Conservation (phyloP, 129 eudicot genomes). For the Daucus carota region DH1_v3.0 NC_030384.2:38264501-38265000, state of each 20-base stretch:
- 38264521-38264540: neutral
- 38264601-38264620: neutral
- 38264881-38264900: conserved; percentile 58
- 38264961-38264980: conserved; percentile 77
- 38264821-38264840: neutral
- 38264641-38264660: neutral
- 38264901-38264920: conserved; percentile 73
- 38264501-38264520: neutral
- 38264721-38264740: conserved; percentile 66
- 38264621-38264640: neutral
- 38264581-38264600: neutral
- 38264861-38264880: conserved; percentile 6
- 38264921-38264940: conserved; percentile 80
- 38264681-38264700: conserved; percentile 80
- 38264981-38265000: conserved; percentile 60
- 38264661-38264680: conserved; percentile 54
- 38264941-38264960: conserved; percentile 59
- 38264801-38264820: neutral
- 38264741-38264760: conserved; percentile 93
- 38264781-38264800: conserved; percentile 16
- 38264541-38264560: neutral
- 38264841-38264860: too few species aligned
- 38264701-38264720: conserved; percentile 55
- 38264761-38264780: conserved; percentile 55
- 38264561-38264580: neutral